Percentiles rank a stretch among this genome's conserved stretches.
Conservation (phyloP, 1,284 basidiomycete genomes). For the Chalciporus sp. region DNA sequence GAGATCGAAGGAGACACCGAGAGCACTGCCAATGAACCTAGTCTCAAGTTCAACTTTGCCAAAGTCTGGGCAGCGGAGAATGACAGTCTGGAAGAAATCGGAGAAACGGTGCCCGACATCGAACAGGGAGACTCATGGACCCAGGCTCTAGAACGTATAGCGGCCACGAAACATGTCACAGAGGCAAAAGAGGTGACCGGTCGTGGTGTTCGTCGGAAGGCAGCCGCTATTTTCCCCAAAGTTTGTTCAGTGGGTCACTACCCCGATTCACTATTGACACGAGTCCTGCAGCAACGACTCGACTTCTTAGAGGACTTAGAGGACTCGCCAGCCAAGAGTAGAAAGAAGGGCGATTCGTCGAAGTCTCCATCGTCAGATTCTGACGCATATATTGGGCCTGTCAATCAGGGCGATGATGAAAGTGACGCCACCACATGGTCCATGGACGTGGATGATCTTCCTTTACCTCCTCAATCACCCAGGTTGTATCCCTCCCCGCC, state of each 20-base stretch:
- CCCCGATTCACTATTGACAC: slow-evolving; percentile 3
- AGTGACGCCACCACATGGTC: slow-evolving; percentile 29
- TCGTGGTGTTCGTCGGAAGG: slow-evolving; percentile 70
- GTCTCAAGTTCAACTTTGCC: slow-evolving; percentile 75
- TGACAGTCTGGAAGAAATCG: slow-evolving; percentile 66
- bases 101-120: slow-evolving; percentile 45
- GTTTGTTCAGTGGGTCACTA: slow-evolving; percentile 34
- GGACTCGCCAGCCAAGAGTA: slow-evolving; percentile 30
- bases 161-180: slow-evolving; percentile 49
- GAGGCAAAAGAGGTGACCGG: slow-evolving; percentile 58
- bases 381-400: slow-evolving; percentile 31
- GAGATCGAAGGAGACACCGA: slow-evolving; percentile 70
- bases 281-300: slow-evolving; percentile 32
- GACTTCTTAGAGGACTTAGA: slow-evolving; percentile 34
- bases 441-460: slow-evolving; percentile 17
- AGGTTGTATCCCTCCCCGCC: slow-evolving; percentile 5
- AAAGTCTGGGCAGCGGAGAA: slow-evolving; percentile 86
- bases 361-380: slow-evolving; percentile 35
- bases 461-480: slow-evolving; percentile 10
- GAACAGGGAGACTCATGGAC: slow-evolving; percentile 79
- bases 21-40: slow-evolving; percentile 46
- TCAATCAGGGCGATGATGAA: slow-evolving; percentile 20
- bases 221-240: slow-evolving; percentile 58
- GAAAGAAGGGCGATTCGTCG: slow-evolving; percentile 23
- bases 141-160: slow-evolving; percentile 66